Percentiles rank a stretch among this genome's conserved stretches.
Conservation (phyloP, 192 early-diverging fungal genomes). For the Coemansia sp. region DNA sequence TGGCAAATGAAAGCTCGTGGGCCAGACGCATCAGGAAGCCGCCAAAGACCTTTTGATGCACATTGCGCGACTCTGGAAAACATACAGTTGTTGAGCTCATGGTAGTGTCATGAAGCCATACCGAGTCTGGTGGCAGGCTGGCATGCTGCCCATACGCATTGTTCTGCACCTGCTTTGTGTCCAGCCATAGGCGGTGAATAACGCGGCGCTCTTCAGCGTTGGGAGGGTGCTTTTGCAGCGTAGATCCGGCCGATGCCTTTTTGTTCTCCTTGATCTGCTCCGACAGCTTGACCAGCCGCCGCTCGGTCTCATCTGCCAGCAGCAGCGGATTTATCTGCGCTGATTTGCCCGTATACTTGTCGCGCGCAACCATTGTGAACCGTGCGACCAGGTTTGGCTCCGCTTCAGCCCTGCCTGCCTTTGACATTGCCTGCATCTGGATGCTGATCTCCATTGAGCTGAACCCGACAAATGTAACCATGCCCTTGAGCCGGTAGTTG, state of each 20-base stretch:
- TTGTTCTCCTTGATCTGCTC: constrained; percentile 66
- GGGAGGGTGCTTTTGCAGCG: constrained; percentile 71
- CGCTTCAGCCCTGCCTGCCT: constrained; percentile 23
- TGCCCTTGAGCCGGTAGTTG: constrained; percentile 78
- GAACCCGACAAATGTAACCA: constrained; percentile 80
- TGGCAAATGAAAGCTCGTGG: constrained; percentile 79
- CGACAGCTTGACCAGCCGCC: constrained; percentile 66
- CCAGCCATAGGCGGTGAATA: constrained; percentile 76
- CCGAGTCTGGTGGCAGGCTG: constrained; percentile 49
- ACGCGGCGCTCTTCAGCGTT: constrained; percentile 72
- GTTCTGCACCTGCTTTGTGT: constrained; percentile 64
- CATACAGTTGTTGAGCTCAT: constrained; percentile 68
- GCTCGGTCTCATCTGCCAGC: constrained; percentile 72
- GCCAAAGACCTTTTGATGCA: constrained; percentile 78
- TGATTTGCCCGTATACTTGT: constrained; percentile 68
- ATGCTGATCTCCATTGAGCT: constrained; percentile 87
- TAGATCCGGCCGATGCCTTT: constrained; percentile 42
- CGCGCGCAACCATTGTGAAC: constrained; percentile 86
- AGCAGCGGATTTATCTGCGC: constrained; percentile 71
- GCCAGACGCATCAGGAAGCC: constrained; percentile 83
- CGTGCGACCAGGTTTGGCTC: constrained; percentile 72
- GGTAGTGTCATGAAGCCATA: constrained; percentile 78
- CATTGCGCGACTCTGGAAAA: constrained; percentile 77
- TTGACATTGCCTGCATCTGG: constrained; percentile 62
- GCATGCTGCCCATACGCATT: constrained; percentile 30